Percentiles rank a stretch among this genome's conserved stretches.
phyloP scores from a whole-genome alignment of 2,329 filamentous ascomycete genomes.

The Paraphaeosphaeria minitans region DNA sequence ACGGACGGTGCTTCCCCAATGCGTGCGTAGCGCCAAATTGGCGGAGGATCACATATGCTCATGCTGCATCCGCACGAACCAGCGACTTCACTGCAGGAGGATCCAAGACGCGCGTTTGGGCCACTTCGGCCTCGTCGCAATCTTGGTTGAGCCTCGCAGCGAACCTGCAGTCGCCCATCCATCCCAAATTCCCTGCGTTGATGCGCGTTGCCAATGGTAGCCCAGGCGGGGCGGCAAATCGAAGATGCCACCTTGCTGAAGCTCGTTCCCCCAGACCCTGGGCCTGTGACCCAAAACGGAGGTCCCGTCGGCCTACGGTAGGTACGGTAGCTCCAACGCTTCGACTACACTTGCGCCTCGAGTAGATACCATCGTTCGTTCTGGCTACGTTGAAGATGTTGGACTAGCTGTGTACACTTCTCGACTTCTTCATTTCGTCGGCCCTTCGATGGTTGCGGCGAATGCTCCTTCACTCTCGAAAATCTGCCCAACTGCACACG shows the following conservation, averaged over 20 bases:
- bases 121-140: neutral
- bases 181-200: constrained; percentile 8
- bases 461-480: neutral
- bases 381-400: neutral
- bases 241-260: constrained; percentile 20
- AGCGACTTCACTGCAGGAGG: neutral
- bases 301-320: neutral
- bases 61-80: constrained; percentile 11
- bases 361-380: neutral
- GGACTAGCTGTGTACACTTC: neutral
- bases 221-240: constrained; percentile 8
- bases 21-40: constrained; percentile 6
- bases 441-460: neutral
- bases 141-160: neutral
- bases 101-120: neutral
- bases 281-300: constrained; percentile 2
- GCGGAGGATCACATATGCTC: constrained; percentile 5
- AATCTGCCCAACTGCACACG: neutral
- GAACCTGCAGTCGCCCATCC: neutral
- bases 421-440: too few species aligned
- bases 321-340: constrained; percentile 1
- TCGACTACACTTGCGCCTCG: neutral
- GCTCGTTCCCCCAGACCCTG: constrained; percentile 14
- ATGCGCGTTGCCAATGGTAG: neutral
- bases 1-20: constrained; percentile 16